Base-by-base conservation (phyloP, 805 yeast species). In the Lipomyces anomalus region DNA sequence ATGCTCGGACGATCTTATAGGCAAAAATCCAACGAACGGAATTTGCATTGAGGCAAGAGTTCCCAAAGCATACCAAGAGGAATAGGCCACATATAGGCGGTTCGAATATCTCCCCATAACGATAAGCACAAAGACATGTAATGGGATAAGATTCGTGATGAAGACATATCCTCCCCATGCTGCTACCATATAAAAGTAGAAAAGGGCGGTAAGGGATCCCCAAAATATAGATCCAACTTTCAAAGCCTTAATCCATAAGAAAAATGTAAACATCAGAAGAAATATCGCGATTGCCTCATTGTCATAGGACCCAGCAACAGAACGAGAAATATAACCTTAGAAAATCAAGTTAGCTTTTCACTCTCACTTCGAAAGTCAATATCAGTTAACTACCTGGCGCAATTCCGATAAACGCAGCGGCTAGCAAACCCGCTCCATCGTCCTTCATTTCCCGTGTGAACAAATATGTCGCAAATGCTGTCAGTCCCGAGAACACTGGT, bases 161-260 rank as follows among this genome's bases (percentile, higher is more conserved):
- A 92, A 92, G 42, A 94, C 99, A 64, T 92, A 92, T 22, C 99
- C 99, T 72, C 99, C 99, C 97, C 99, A 89, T 9, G 99, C 98
- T 39, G 95, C 81, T 42, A 92, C 99, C 99, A 92, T 92, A 74
- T 92, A 92, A 68, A 94, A 92, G 71, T 94, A 92, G 59, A 80
- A 83, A 28, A 87, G 63, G 1, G 98, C 95, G 23, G 97, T 80
- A 57, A 83, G 69, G 2, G 90, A 72, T 7, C 87, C 92, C 72
- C 80, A 86, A 55, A 85, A 74, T 16, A 89, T 80, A 1, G 95
- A 85, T 38, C 98, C 99, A 33, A 83, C 72, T 66, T 90, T 90
- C 66, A 86, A 76, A 9, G 96, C 82, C 69, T 88, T 89, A 67
- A 92, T 83, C 99, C 99, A 92, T 49, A 87, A 75, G 73, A 79